Evolutionary conservation across 169 alveolate genomes (phyloP), one percentile per base, ranked within the genome.

Genomic region (Sarcocystis neurona): DNA sequence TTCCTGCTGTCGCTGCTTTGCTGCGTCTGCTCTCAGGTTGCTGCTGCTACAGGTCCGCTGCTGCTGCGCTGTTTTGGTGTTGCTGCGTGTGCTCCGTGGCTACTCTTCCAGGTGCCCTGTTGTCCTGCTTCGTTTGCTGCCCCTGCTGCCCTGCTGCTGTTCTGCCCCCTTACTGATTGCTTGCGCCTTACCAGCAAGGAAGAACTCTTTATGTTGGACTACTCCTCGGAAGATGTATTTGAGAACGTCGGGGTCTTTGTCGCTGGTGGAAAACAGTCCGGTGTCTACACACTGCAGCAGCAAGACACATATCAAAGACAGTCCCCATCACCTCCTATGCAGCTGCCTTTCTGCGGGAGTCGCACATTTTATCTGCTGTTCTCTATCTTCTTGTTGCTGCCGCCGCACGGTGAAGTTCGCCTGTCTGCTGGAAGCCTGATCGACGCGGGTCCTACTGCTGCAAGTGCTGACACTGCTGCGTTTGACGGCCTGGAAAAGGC

Each of bases 171-270:
- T n/a, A 63, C 75, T 41, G 1, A 63, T 63, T 18, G 32, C 75
- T n/a, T 27, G 27, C n/a, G n/a, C n/a, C n/a, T n/a, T n/a, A n/a
- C n/a, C n/a, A n/a, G n/a, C n/a, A n/a, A n/a, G n/a, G n/a, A n/a
- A n/a, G n/a, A n/a, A n/a, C n/a, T n/a, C n/a, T 20, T n/a, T n/a
- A 10, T n/a, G 44, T 15, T n/a, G 1, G 75, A 43, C 75, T 1
- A 63, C 10, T 2, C 75, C 75, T 41, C 75, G 34, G 43, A 63
- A 63, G 10, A 63, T 63, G 75, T 63, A n/a, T n/a, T n/a, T 5
- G 44, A 63, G 75, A n/a, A 63, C 2, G 41, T 63, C 75, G 6
- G 75, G 75, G 43, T 63, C 75, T 63, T 63, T 63, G n/a, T n/a
- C n/a, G 75, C n/a, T 63, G 2, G 44, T 37, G 44, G 75, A 43